Percentiles rank a stretch among this genome's conserved stretches.
These are phyloP conservation scores for Tylopilus sp. DNA, from an alignment of 768 basidiomycete genomes.

Conservation along the genomic window DNA sequence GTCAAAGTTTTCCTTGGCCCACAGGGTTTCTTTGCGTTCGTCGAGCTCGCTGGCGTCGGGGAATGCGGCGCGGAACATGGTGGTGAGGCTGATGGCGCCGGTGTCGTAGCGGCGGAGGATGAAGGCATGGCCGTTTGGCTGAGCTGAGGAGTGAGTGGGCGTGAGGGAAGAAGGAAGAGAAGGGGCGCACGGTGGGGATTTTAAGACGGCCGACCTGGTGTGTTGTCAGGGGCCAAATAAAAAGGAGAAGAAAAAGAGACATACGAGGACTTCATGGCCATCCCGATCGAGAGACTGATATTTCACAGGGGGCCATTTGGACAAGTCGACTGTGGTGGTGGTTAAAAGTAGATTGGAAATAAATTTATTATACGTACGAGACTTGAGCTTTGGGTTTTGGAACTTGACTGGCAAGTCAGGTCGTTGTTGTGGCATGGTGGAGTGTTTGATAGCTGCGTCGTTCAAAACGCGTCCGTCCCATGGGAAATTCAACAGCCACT, in stretches of 20 bases:
- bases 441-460: constrained; percentile 4
- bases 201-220: constrained; percentile 84
- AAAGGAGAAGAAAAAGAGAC: constrained; percentile 21
- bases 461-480: constrained; percentile 32
- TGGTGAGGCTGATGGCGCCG: constrained; percentile 86
- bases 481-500: constrained; percentile 33
- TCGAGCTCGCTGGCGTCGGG: constrained; percentile 73
- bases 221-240: constrained; percentile 21
- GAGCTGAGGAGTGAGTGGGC: constrained; percentile 18
- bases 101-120: constrained; percentile 94
- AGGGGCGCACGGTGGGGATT: constrained; percentile 73
- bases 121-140: constrained; percentile 85
- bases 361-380: constrained; percentile 31
- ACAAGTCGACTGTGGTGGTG: constrained; percentile 34
- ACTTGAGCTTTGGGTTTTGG: constrained; percentile 49
- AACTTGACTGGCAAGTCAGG: constrained; percentile 50
- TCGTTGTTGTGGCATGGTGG: constrained; percentile 35
- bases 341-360: not conserved
- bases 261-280: constrained; percentile 79
- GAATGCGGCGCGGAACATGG: constrained; percentile 96
- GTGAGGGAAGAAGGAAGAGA: not conserved
- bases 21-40: constrained; percentile 76
- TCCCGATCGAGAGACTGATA: constrained; percentile 90
- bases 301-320: constrained; percentile 70
- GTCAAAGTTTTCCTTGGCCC: constrained; percentile 81